Conservation (phyloP, 805 yeast species). For the Kodamaea nitidulidarum region DNA sequence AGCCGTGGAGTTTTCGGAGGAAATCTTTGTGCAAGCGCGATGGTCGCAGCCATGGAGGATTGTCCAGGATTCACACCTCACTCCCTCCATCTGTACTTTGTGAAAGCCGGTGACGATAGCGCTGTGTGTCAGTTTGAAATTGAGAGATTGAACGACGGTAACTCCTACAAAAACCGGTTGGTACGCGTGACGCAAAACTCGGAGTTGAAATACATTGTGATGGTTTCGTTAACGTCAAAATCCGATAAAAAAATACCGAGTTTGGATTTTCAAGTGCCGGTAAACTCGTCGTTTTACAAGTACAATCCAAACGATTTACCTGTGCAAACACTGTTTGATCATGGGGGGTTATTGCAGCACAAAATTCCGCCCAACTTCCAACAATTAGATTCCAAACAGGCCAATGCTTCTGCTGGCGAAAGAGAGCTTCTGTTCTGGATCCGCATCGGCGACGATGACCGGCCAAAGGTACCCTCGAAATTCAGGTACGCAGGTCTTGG, state of each 20-base stretch:
- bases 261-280: slow-evolving; percentile 26
- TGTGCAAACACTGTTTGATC: slow-evolving; percentile 14
- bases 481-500: slow-evolving; percentile 30
- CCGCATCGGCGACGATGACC: slow-evolving; percentile 20
- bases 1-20: slow-evolving; percentile 42
- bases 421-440: slow-evolving; percentile 32
- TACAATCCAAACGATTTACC: slow-evolving; percentile 18
- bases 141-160: slow-evolving; percentile 33
- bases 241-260: slow-evolving; percentile 14
- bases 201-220: slow-evolving; percentile 28
- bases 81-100: slow-evolving; percentile 38
- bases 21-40: slow-evolving; percentile 31
- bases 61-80: slow-evolving; percentile 35
- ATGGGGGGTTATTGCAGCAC: slow-evolving; percentile 19
- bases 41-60: slow-evolving; percentile 32
- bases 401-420: slow-evolving; percentile 27
- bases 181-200: slow-evolving; percentile 29
- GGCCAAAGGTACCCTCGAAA: slow-evolving; percentile 12
- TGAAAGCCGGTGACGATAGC: slow-evolving; percentile 34
- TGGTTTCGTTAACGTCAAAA: slow-evolving; percentile 30
- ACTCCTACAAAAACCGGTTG: slow-evolving; percentile 31
- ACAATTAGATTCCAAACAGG: slow-evolving; percentile 18
- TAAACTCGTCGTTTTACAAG: slow-evolving; percentile 20
- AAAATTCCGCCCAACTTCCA: slow-evolving; percentile 26
- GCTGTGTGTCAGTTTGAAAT: slow-evolving; percentile 29